Base-by-base conservation (phyloP, 1,284 basidiomycete species). In the Takashimella koratensis region DNA sequence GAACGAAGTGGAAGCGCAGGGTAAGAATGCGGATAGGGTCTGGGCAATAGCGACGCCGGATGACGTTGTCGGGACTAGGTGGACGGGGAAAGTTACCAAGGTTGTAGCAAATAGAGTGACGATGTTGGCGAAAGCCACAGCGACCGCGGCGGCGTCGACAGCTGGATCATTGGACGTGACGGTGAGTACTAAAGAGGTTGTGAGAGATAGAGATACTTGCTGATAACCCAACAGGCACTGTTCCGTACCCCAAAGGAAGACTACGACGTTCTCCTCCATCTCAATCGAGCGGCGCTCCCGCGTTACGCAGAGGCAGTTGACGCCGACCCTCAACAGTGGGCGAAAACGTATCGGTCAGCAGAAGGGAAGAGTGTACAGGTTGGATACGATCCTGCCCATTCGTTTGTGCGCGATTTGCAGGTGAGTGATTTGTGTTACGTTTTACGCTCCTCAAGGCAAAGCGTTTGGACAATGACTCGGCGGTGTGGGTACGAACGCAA, bases 1-100 rank as follows among this genome's bases (percentile, higher is more conserved):
- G 16, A 36, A 66, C 46, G 65, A 58, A 44, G 59, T 66, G 49
- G 71, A 73, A 45, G 75, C 65, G 51, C 68, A 64, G 20, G 79
- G 79, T 59, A 75, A 73, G 23, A 71, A 73, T 22, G 62, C 75
- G 58, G 19, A 53, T 8, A 16, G 30, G 8, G 30, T 36, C 8
- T 97, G 93, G 91, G 82, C 81, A 27, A 74, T 98, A 16, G 80
- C 81, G 4, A 98, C 96, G 0, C 88, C 90, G 63, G 79, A 84
- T 45, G 94, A 98, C 69, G 68, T 78, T 4, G 77, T 79, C 1
- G 94, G 93, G 0, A 78, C 79, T 41, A 80, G 86, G 54, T 98
- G 92, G 90, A 89, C 87, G 0, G 71, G 76, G 12, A 69, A 75
- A 19, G 81, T 83, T 2, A 83, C 86, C 63, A 76, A 78, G 16